A percentile compares a stretch with the other conserved stretches of the same genome.
Evolutionary conservation across 140 eudicot species (phyloP).

Genomic region (Stevia rebaudiana): DNA sequence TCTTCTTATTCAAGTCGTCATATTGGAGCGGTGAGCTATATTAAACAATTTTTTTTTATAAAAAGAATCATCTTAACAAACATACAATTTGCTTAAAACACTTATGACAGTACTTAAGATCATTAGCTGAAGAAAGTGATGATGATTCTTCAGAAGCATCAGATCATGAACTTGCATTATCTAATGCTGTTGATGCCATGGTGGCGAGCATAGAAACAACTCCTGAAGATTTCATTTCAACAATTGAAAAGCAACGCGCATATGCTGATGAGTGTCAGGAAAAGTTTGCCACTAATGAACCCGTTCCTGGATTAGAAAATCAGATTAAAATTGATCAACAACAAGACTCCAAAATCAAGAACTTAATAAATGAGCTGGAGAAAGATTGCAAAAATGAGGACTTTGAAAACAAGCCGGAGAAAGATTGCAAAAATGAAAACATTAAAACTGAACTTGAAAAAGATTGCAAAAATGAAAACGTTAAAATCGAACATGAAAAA

Average conservation of each 20-base stretch:
- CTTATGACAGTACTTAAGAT: constrained; percentile 58
- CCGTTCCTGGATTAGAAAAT: constrained; percentile 33
- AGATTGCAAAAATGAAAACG: neutral
- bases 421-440: neutral
- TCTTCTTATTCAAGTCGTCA: constrained; percentile 51
- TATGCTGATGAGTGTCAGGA: constrained; percentile 66
- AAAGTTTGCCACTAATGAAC: constrained; percentile 43
- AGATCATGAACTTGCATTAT: constrained; percentile 68
- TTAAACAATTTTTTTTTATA: neutral
- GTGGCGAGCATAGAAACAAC: constrained; percentile 58
- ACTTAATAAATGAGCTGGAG: constrained; percentile 4
- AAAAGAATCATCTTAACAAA: neutral
- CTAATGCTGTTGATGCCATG: constrained; percentile 76
- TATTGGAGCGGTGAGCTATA: constrained; percentile 67
- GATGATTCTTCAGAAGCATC: constrained; percentile 44
- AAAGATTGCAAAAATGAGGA: neutral
- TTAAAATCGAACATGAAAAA: constrained; percentile 9
- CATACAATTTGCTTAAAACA: neutral
- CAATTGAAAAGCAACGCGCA: constrained; percentile 67
- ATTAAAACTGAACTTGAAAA: constrained; percentile 21
- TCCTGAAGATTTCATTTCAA: constrained; percentile 35
- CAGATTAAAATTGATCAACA: constrained; percentile 23
- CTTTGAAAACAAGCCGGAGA: constrained; percentile 15
- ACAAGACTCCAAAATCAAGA: neutral
- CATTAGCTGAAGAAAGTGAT: constrained; percentile 62